Evolutionary conservation across 257 asterid genomes (phyloP).

Genomic region (Perilla frutescens): DNA sequence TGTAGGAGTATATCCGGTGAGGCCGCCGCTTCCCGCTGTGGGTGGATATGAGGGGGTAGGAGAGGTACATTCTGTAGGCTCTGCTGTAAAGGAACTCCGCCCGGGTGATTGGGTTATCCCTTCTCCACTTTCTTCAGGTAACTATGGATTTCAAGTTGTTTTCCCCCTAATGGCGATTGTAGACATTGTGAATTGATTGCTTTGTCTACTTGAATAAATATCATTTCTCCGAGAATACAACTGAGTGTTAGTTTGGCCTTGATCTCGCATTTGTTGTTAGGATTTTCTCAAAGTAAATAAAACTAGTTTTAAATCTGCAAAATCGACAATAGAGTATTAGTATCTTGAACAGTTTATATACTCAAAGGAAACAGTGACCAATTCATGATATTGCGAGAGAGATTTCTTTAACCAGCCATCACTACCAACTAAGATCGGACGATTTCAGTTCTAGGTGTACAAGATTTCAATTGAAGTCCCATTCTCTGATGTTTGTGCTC

Average conservation of each 20-base stretch:
- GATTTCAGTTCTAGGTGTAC: not conserved
- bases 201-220: not conserved
- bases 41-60: conserved; percentile 99
- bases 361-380: not conserved
- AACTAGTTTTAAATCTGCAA: conserved; percentile 12
- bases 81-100: conserved; percentile 67
- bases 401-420: conserved; percentile 18
- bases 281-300: not conserved
- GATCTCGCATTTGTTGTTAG: not conserved
- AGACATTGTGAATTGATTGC: not conserved
- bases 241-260: not conserved
- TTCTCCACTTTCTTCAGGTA: conserved; percentile 93
- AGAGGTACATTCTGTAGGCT: conserved; percentile 77
- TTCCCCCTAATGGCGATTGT: not conserved
- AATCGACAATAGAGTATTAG: not conserved
- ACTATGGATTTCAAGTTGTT: conserved; percentile 17
- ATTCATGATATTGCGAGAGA: conserved; percentile 20
- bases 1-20: conserved; percentile 90
- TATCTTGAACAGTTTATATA: not conserved
- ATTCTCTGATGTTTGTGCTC: conserved; percentile 28
- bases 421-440: conserved; percentile 15
- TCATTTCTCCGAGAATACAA: not conserved
- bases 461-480: conserved; percentile 14
- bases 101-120: conserved; percentile 96
- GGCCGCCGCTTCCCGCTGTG: conserved; percentile 90